Evolutionary conservation across 768 basidiomycete species (phyloP), one percentile per base, ranked within the genome.

Genomic region (Lyophyllum semitale): DNA sequence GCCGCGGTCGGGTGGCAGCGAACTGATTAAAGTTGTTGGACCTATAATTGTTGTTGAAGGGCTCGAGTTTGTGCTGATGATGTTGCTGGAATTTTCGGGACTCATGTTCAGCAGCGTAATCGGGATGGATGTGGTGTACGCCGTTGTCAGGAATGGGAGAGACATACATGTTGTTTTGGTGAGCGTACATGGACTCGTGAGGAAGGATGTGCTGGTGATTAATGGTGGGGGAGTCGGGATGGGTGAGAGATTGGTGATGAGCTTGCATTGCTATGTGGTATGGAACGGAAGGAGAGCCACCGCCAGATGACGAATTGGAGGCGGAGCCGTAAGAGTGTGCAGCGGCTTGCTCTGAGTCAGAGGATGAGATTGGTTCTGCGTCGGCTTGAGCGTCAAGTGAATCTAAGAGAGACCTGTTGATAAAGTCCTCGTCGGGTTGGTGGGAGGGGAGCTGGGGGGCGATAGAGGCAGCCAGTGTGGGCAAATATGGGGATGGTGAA

Each of bases 321-420:
- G 79, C 61, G 41, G 84, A 75, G 50, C 76, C 74, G 68, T 78
- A 77, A 2, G 80, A 75, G 53, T 73, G 67, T 55, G 78, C 66
- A 56, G 76, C 75, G 65, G 80, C 71, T 51, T 71, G 67, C 67
- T 84, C 77, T 53, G 80, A 76, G 71, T 84, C 83, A 59, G 80
- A 73, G 47, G 80, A 76, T 32, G 72, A 78, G 53, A 78, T 67
- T 44, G 87, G 88, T 70, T 91, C 89, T 53, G 88, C 81, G 81
- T 92, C 90, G 48, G 87, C 89, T 72, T 90, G 85, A 51, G 86
- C 88, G 81, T 93, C 85, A 67, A 93, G 81, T 38, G 86, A 88
- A 71, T 89, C 91, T 62, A 93, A 75, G 55, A 93, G 81, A 51
- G 90, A 91, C 69, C 87, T 86, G 77, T 92, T 93, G 69, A 93